Percentiles rank a stretch among this genome's conserved stretches.
phyloP scores from a whole-genome alignment of 805 yeast species.

The Maudiozyma barnettii region DNA sequence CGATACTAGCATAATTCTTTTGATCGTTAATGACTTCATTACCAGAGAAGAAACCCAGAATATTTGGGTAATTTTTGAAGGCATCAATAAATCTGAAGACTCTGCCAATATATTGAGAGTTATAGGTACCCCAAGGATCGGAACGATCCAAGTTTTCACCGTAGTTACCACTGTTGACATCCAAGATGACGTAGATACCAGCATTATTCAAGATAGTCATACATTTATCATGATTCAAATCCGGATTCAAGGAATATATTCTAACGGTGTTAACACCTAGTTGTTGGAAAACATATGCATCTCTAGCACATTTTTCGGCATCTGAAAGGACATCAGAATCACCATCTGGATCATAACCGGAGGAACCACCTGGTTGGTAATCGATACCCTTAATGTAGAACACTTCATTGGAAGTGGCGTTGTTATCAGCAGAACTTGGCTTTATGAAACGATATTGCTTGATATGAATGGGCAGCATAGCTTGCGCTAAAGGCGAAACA shows the following conservation, averaged over 20 bases:
- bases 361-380: conserved; percentile 91
- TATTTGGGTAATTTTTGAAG: conserved; percentile 74
- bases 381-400: conserved; percentile 82
- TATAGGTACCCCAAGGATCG: conserved; percentile 63
- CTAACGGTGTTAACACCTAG: conserved; percentile 80
- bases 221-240: conserved; percentile 80
- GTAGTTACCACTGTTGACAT: conserved; percentile 66
- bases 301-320: conserved; percentile 63
- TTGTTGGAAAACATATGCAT: conserved; percentile 66
- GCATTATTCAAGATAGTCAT: conserved; percentile 84
- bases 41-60: conserved; percentile 83
- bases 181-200: conserved; percentile 81
- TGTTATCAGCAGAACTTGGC: conserved; percentile 34
- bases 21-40: conserved; percentile 86
- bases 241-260: conserved; percentile 75
- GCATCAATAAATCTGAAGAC: conserved; percentile 80
- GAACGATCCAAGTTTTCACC: conserved; percentile 65
- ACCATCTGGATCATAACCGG: conserved; percentile 32
- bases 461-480: conserved; percentile 48
- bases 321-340: conserved; percentile 63
- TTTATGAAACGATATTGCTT: conserved; percentile 51
- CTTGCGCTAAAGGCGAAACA: conserved; percentile 24
- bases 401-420: conserved; percentile 38
- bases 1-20: conserved; percentile 43
- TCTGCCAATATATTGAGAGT: conserved; percentile 57